Evolutionary conservation across 2,329 filamentous ascomycete species (phyloP).

Genomic region (Cordyceps javanica): DNA sequence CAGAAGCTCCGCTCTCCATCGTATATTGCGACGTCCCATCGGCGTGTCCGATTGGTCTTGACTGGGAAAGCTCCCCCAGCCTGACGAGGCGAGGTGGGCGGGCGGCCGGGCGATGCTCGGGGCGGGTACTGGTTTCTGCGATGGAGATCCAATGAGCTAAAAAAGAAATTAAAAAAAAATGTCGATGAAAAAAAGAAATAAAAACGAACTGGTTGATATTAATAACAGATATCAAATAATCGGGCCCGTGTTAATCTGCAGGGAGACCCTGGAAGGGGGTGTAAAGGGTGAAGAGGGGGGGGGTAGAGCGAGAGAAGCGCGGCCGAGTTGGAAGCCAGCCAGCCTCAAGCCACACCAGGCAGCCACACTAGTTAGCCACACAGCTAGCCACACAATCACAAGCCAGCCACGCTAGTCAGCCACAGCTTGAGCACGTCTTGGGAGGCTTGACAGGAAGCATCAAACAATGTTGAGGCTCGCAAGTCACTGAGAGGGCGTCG

Average conservation of each 20-base stretch:
- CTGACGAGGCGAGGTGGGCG: neutral
- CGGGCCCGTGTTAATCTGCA: slow-evolving; percentile 1
- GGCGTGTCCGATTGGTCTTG: slow-evolving; percentile 5
- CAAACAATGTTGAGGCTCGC: neutral
- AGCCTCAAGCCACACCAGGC: slow-evolving; percentile 6
- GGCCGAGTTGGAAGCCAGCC: neutral
- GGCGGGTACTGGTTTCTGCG: neutral
- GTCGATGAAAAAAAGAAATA: too few species aligned
- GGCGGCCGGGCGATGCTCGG: neutral
- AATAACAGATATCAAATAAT: neutral
- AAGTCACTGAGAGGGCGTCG: neutral
- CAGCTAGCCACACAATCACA: neutral
- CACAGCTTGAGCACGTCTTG: too few species aligned
- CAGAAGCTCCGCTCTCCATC: neutral
- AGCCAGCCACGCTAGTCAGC: too few species aligned
- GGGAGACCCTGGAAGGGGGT: too few species aligned
- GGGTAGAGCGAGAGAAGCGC: too few species aligned
- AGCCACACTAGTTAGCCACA: neutral
- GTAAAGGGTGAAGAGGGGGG: neutral
- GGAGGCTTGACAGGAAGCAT: too few species aligned
- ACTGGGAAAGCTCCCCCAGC: slow-evolving; percentile 1
- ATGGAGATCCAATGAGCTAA: slow-evolving; percentile 8
- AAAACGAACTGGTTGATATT: neutral
- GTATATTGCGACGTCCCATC: slow-evolving; percentile 2
- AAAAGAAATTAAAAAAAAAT: neutral